These are phyloP conservation scores for Smittium mucronatum DNA, from an alignment of 371 early-diverging fungal genomes.

Conservation along the genomic window DNA sequence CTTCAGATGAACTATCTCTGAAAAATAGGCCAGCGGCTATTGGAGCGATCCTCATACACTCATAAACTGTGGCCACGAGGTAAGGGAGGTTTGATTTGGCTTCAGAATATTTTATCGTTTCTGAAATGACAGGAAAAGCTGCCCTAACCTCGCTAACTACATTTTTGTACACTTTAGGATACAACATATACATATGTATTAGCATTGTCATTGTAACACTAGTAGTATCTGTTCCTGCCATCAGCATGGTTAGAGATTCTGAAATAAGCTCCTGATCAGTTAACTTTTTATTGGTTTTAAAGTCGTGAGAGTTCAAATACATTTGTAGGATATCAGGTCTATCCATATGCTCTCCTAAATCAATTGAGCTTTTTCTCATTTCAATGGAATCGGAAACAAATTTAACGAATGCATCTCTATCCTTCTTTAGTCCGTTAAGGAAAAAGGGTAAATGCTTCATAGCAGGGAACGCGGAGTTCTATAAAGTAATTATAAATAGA, in stretches of 20 bases:
- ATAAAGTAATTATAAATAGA: too few species aligned
- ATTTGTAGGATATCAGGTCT: slow-evolving; percentile 21
- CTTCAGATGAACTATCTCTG: slow-evolving; percentile 22
- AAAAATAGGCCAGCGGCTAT: slow-evolving; percentile 16
- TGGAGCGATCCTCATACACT: slow-evolving; percentile 18
- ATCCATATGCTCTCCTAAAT: too few species aligned
- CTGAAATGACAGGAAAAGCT: slow-evolving; percentile 10
- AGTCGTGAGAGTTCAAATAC: slow-evolving; percentile 18
- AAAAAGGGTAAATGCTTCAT: too few species aligned
- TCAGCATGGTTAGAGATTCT: slow-evolving; percentile 19
- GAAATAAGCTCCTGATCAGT: slow-evolving; percentile 16
- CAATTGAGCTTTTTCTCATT: too few species aligned
- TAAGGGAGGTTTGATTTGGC: slow-evolving; percentile 17
- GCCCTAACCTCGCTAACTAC: slow-evolving; percentile 18
- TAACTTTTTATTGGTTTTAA: slow-evolving; percentile 13
- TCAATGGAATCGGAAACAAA: too few species aligned
- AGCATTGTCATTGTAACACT: slow-evolving; percentile 24
- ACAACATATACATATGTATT: slow-evolving; percentile 20
- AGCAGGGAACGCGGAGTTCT: too few species aligned
- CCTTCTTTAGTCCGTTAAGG: too few species aligned
- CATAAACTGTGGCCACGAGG: slow-evolving; percentile 20
- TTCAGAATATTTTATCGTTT: slow-evolving; percentile 10
- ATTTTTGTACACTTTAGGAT: slow-evolving; percentile 14
- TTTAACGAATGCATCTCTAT: too few species aligned
- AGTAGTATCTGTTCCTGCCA: slow-evolving; percentile 28